These are phyloP conservation scores for Starmerella davenportii DNA, from an alignment of 805 yeast species.

Conservation along the genomic window DNA sequence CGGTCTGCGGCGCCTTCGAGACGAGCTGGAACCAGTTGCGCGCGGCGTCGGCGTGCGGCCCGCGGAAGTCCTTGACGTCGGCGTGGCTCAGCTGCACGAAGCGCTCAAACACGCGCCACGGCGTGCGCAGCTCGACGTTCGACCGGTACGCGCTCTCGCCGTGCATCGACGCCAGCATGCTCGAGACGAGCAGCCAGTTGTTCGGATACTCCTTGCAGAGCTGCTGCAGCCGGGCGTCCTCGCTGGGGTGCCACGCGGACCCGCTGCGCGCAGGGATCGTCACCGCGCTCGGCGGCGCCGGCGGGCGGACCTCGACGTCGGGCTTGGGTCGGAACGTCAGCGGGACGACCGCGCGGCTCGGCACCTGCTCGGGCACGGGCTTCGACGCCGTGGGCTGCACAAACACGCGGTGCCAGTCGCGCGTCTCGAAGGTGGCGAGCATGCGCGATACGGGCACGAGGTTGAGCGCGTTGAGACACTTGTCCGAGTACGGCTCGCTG, in stretches of 20 bases:
- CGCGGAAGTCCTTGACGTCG: constrained; percentile 72
- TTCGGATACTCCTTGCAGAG: constrained; percentile 73
- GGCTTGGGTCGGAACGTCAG: constrained; percentile 13
- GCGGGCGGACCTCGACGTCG: constrained; percentile 45
- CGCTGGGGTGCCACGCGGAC: constrained; percentile 91
- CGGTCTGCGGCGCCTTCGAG: constrained; percentile 69
- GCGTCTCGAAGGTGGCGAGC: constrained; percentile 18
- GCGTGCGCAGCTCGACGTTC: constrained; percentile 84
- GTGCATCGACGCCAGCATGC: constrained; percentile 33
- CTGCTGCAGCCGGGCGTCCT: constrained; percentile 61
- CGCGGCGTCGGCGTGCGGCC: constrained; percentile 64
- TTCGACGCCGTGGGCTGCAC: constrained; percentile 2
- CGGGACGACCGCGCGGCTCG: neutral
- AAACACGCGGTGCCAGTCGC: constrained; percentile 21
- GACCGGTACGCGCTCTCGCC: constrained; percentile 43
- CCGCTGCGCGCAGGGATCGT: constrained; percentile 74
- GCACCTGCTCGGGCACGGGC: neutral
- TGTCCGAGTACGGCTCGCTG: constrained; percentile 1
- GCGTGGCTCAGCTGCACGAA: constrained; percentile 83
- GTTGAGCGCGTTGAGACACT: constrained; percentile 12
- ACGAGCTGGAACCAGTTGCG: constrained; percentile 88
- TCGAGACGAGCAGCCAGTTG: constrained; percentile 85
- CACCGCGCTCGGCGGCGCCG: constrained; percentile 71
- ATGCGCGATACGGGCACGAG: constrained; percentile 21
- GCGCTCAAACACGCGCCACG: constrained; percentile 97